phyloP scores from a whole-genome alignment of 148 eudicot genomes.

The Rhododendron simsii region DNA sequence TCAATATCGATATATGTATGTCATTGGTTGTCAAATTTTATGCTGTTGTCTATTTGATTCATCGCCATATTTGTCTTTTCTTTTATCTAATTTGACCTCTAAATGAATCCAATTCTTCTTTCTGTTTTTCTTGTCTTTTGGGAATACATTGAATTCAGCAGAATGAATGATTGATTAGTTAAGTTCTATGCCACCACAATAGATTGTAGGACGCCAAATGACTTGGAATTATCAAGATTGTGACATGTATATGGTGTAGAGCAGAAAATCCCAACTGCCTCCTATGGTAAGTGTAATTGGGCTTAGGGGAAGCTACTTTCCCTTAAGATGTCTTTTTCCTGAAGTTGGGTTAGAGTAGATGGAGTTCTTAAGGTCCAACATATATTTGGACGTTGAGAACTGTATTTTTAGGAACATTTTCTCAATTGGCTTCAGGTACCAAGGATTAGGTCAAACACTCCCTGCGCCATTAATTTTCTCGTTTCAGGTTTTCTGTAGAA shows the following conservation, averaged over 20 bases:
- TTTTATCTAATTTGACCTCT: background rate
- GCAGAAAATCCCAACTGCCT: background rate
- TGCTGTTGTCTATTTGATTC: background rate
- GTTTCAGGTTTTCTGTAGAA: background rate
- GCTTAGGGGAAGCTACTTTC: background rate
- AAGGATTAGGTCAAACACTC: background rate
- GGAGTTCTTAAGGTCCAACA: background rate
- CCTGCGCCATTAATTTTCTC: background rate
- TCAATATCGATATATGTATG: constrained; percentile 51
- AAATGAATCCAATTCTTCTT: background rate
- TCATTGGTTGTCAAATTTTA: constrained; percentile 18
- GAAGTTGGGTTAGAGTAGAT: background rate
- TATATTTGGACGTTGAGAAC: background rate
- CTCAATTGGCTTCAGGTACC: background rate
- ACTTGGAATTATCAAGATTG: background rate
- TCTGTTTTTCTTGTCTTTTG: background rate
- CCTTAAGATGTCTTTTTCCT: background rate
- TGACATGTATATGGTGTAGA: background rate
- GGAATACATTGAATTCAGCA: background rate
- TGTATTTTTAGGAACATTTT: background rate
- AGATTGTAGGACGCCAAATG: background rate
- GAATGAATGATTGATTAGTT: background rate
- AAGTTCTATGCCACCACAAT: background rate
- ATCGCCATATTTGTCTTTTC: background rate
- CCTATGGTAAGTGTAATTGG: background rate